Percentiles rank a stretch among this genome's conserved stretches.
These are phyloP conservation scores for Ilex aquifolium DNA, from an alignment of 257 asterid genomes.

Conservation along the genomic window DNA sequence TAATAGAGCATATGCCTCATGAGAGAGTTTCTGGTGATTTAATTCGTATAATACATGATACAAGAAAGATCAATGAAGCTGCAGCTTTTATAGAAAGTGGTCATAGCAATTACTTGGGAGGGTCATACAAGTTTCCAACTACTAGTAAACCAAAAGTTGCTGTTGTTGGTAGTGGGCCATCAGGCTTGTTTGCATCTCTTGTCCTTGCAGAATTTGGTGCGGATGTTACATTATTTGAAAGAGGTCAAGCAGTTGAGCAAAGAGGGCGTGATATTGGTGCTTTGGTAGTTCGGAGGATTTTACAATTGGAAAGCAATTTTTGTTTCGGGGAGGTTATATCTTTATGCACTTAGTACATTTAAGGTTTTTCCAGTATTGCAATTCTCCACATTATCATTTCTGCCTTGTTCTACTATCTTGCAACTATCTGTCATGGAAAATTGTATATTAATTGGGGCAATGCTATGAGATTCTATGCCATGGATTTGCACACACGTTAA, in stretches of 20 bases:
- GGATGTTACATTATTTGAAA: conserved; percentile 78
- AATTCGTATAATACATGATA: conserved; percentile 35
- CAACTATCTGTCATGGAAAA: too few relatives aligned
- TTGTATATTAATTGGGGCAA: too few relatives aligned
- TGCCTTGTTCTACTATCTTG: conserved; percentile 2
- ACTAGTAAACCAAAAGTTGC: conserved; percentile 62
- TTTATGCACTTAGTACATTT: conserved; percentile 27
- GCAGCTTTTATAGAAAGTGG: conserved; percentile 24
- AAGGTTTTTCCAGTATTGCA: conserved; percentile 22
- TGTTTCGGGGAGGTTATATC: conserved; percentile 98
- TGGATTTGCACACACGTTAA: too few relatives aligned
- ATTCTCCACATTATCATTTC: conserved; percentile 15
- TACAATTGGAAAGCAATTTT: conserved; percentile 89
- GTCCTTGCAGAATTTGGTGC: conserved; percentile 98
- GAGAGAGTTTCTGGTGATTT: conserved; percentile 50
- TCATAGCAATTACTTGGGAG: conserved; percentile 13
- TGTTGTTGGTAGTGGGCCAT: conserved; percentile 93
- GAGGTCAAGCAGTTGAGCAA: conserved; percentile 93
- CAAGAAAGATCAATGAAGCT: conserved; percentile 24
- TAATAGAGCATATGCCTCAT: conserved; percentile 47
- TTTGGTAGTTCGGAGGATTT: conserved; percentile 67
- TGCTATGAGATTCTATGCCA: too few relatives aligned
- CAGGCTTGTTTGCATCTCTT: conserved; percentile 93
- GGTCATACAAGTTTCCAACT: conserved; percentile 21
- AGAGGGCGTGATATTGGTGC: conserved; percentile 99